phyloP scores from a whole-genome alignment of 169 alveolate species.

The Eimeria falciformis region DNA sequence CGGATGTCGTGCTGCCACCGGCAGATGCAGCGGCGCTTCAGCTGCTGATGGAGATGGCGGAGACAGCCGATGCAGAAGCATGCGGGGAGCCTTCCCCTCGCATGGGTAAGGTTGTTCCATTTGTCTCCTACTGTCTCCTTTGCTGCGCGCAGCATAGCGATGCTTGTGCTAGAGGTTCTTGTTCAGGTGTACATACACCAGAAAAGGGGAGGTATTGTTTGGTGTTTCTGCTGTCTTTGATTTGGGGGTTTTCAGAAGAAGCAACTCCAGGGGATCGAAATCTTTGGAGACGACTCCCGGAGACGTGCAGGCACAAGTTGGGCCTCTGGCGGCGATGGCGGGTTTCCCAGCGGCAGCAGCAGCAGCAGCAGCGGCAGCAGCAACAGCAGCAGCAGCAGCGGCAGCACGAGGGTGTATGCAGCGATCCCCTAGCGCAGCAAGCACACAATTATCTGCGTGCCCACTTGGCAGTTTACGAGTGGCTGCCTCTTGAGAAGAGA shows the following conservation, averaged over 20 bases:
- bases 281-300: not conserved
- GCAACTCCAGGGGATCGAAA: not conserved
- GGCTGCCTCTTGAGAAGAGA: constrained; percentile 35
- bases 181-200: too few relatives aligned
- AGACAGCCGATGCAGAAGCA: constrained; percentile 1
- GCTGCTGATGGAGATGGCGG: not conserved
- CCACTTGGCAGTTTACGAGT: constrained; percentile 66
- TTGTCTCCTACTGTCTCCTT: too few relatives aligned
- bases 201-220: not conserved
- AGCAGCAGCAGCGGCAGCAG: constrained; percentile 27
- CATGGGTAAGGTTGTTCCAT: not conserved
- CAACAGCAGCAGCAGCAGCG: constrained; percentile 28
- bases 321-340: constrained; percentile 18
- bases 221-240: not conserved
- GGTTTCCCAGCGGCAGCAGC: not conserved
- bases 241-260: not conserved
- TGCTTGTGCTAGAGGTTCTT: too few relatives aligned
- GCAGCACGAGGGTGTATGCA: not conserved
- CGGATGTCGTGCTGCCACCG: constrained; percentile 11
- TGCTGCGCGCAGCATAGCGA: too few relatives aligned
- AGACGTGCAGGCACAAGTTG: not conserved
- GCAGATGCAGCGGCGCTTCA: not conserved
- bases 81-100: not conserved
- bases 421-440: constrained; percentile 3
- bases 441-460: constrained; percentile 32